These are phyloP conservation scores for Irpex sp. DNA, from an alignment of 1,284 basidiomycete genomes.

Conservation along the genomic window DNA sequence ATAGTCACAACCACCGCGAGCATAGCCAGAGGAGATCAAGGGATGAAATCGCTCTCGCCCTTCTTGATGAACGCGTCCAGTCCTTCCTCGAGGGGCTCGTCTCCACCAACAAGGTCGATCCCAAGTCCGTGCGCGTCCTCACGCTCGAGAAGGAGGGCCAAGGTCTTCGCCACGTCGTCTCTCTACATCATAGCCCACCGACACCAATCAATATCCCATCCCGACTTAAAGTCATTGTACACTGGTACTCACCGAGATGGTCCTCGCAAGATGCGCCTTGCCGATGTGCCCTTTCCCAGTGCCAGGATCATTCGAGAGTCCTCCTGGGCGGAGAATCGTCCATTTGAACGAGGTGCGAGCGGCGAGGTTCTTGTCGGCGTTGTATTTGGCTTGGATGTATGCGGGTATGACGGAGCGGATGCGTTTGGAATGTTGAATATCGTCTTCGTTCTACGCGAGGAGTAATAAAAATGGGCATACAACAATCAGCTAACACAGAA, in stretches of 20 bases:
- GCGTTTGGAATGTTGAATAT: constrained; percentile 41
- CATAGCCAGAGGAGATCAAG: constrained; percentile 27
- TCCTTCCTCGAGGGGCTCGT: constrained; percentile 44
- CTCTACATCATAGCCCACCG: constrained; percentile 31
- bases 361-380: constrained; percentile 67
- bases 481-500: too few species aligned
- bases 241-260: constrained; percentile 38
- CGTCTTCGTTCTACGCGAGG: constrained; percentile 40
- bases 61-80: constrained; percentile 47
- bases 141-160: constrained; percentile 50
- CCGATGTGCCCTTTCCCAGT: constrained; percentile 55
- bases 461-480: neutral
- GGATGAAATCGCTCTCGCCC: constrained; percentile 46
- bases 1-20: too few species aligned
- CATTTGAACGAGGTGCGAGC: constrained; percentile 58
- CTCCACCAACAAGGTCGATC: constrained; percentile 62
- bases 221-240: neutral
- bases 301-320: constrained; percentile 50
- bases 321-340: constrained; percentile 69
- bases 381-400: constrained; percentile 66
- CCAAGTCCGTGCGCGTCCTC: constrained; percentile 59
- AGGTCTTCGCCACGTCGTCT: constrained; percentile 59
- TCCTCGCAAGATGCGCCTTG: constrained; percentile 45
- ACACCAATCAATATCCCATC: neutral
- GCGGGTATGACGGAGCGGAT: constrained; percentile 38